Evolutionary conservation across 2,329 filamentous ascomycete species (phyloP).

Genomic region (Boeremia lycopersici): DNA sequence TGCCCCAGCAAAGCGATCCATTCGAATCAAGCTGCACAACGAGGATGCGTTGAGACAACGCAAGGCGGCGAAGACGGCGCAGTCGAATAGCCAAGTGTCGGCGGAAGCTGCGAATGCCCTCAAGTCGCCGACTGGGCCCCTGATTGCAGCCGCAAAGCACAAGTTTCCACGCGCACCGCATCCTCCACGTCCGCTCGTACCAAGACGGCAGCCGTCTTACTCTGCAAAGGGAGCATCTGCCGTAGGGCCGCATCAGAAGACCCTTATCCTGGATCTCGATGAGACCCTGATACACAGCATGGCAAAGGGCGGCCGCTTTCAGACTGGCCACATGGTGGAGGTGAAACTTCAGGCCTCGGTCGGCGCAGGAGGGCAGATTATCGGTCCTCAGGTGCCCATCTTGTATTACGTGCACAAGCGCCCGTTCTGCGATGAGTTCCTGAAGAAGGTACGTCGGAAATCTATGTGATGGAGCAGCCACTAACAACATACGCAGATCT

Average conservation of each 20-base stretch:
- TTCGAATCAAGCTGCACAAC: conserved; percentile 86
- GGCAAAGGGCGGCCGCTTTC: conserved; percentile 94
- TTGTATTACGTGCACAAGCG: conserved; percentile 99
- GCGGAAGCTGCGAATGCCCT: conserved; percentile 67
- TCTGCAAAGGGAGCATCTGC: conserved; percentile 52
- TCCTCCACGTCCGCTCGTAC: conserved; percentile 87
- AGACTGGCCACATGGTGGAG: conserved; percentile 98
- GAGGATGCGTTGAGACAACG: conserved; percentile 76
- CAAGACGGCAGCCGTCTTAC: conserved; percentile 87
- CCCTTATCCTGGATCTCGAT: conserved; percentile 91
- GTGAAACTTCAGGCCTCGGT: conserved; percentile 81
- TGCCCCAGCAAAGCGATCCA: conserved; percentile 74
- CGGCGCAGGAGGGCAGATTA: conserved; percentile 68
- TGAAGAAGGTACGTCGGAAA: conserved; percentile 69
- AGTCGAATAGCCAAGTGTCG: conserved; percentile 47
- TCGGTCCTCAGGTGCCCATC: conserved; percentile 91
- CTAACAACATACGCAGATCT: conserved; percentile 62
- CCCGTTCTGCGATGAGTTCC: conserved; percentile 94
- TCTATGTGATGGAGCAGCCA: not conserved
- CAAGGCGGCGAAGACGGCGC: conserved; percentile 70
- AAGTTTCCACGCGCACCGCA: conserved; percentile 90
- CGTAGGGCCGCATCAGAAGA: conserved; percentile 70
- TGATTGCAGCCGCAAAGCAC: conserved; percentile 58
- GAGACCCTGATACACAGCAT: conserved; percentile 98
- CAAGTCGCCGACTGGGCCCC: conserved; percentile 90